Evolutionary conservation across 106 monocot species (phyloP).

Genomic region (Xerophyta viscosa): DNA sequence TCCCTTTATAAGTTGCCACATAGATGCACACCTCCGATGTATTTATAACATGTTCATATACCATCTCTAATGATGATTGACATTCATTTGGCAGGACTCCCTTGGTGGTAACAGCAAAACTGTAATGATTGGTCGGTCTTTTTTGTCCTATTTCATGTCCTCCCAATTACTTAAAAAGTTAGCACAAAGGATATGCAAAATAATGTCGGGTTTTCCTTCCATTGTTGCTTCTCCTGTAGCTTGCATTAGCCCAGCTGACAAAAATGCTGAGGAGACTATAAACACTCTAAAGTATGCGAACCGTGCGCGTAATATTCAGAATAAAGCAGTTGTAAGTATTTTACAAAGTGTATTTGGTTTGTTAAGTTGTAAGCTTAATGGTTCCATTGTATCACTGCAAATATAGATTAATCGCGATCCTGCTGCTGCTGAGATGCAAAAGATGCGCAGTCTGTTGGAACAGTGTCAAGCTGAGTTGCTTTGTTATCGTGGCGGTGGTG

Average conservation of each 20-base stretch:
- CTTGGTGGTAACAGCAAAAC: conserved; percentile 99
- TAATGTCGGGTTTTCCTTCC: too few relatives aligned
- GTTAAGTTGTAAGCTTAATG: not conserved
- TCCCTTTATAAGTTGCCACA: too few relatives aligned
- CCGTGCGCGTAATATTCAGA: conserved; percentile 94
- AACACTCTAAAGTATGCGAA: conserved; percentile 99
- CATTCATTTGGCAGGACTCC: conserved; percentile 86
- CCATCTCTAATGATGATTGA: too few relatives aligned
- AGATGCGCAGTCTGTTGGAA: conserved; percentile 71
- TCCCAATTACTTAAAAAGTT: too few relatives aligned
- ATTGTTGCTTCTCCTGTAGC: conserved; percentile 53
- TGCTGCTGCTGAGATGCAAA: conserved; percentile 78
- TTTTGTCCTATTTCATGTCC: not conserved
- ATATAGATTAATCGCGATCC: conserved; percentile 92
- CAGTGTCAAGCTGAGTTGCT: conserved; percentile 75
- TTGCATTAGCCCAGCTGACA: conserved; percentile 94
- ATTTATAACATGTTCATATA: too few relatives aligned
- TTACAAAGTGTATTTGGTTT: not conserved
- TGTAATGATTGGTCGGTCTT: conserved; percentile 76
- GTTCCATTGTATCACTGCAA: too few relatives aligned
- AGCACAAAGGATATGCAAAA: too few relatives aligned
- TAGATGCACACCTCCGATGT: too few relatives aligned
- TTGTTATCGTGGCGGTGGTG: conserved; percentile 51
- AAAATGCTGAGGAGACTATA: conserved; percentile 96
- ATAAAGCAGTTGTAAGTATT: conserved; percentile 86